These are phyloP conservation scores for Gaertneriomyces sp. DNA, from an alignment of 192 early-diverging fungal species.

Conservation along the genomic window DNA sequence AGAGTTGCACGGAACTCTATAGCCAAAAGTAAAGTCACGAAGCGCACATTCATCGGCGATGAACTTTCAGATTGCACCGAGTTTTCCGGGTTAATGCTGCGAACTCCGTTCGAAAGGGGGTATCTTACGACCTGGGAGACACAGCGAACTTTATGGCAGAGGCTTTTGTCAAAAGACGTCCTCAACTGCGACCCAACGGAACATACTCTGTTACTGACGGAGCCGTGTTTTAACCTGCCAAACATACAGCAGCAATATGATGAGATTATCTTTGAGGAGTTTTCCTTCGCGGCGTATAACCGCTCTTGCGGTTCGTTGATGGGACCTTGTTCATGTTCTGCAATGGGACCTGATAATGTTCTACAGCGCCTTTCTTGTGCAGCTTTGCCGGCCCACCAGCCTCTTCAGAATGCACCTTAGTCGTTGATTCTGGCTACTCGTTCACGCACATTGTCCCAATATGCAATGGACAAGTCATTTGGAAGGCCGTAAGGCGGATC, in stretches of 20 bases:
- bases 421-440: conserved; percentile 80
- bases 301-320: conserved; percentile 11
- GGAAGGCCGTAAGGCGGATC: conserved; percentile 61
- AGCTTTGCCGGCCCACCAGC: conserved; percentile 2
- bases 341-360: not conserved
- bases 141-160: conserved; percentile 76
- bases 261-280: conserved; percentile 85
- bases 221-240: conserved; percentile 77
- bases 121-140: conserved; percentile 74
- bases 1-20: conserved; percentile 54
- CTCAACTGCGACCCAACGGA: conserved; percentile 56
- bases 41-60: conserved; percentile 63
- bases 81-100: conserved; percentile 68
- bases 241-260: conserved; percentile 68
- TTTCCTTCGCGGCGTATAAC: conserved; percentile 54
- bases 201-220: conserved; percentile 64
- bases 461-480: conserved; percentile 48
- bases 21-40: conserved; percentile 54
- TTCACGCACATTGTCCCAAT: conserved; percentile 78
- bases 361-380: conserved; percentile 10
- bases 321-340: not conserved
- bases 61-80: conserved; percentile 60
- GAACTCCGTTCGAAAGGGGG: conserved; percentile 80
- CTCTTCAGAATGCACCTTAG: conserved; percentile 57
- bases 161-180: conserved; percentile 61